Evolutionary conservation across 2,329 filamentous ascomycete genomes (phyloP).

Genomic region (Fusarium austroafricanum): DNA sequence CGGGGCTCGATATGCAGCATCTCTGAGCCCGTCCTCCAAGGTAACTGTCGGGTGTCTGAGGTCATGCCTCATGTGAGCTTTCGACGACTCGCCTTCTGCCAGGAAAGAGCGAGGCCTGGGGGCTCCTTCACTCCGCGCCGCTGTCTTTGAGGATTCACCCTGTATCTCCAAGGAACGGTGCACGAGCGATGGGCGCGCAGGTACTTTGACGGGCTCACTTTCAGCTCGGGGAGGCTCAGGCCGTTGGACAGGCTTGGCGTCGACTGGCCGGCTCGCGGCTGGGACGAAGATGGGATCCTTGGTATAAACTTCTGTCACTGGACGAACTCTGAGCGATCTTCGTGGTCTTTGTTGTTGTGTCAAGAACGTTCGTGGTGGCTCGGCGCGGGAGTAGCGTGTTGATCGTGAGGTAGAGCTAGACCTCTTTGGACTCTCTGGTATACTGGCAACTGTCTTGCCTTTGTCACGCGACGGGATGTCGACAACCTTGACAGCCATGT

Average conservation of each 20-base stretch:
- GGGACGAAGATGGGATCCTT: conserved; percentile 44
- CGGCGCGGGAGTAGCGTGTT: conserved; percentile 24
- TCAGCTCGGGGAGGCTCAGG: conserved; percentile 23
- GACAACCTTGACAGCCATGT: conserved; percentile 25
- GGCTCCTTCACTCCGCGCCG: neutral
- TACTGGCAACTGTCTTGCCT: conserved; percentile 25
- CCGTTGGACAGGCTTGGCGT: conserved; percentile 21
- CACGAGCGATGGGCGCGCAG: conserved; percentile 20
- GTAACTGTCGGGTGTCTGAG: conserved; percentile 28
- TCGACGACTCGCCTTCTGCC: conserved; percentile 29
- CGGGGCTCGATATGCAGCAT: conserved; percentile 26
- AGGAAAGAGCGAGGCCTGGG: conserved; percentile 32
- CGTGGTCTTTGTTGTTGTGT: conserved; percentile 41
- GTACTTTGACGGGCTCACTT: conserved; percentile 23
- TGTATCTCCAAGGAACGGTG: conserved; percentile 16
- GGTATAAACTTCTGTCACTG: conserved; percentile 42
- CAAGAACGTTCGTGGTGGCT: conserved; percentile 41
- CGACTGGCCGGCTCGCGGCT: conserved; percentile 33
- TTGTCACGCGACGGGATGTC: conserved; percentile 36
- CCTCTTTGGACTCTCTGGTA: conserved; percentile 25
- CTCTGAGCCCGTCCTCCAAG: conserved; percentile 28
- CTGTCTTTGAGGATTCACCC: conserved; percentile 26
- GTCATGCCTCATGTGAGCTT: conserved; percentile 20
- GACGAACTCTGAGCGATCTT: conserved; percentile 35
- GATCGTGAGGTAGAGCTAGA: conserved; percentile 20